Evolutionary conservation across 2,329 filamentous ascomycete species (phyloP).

Genomic region (Juglanconis juglandina): DNA sequence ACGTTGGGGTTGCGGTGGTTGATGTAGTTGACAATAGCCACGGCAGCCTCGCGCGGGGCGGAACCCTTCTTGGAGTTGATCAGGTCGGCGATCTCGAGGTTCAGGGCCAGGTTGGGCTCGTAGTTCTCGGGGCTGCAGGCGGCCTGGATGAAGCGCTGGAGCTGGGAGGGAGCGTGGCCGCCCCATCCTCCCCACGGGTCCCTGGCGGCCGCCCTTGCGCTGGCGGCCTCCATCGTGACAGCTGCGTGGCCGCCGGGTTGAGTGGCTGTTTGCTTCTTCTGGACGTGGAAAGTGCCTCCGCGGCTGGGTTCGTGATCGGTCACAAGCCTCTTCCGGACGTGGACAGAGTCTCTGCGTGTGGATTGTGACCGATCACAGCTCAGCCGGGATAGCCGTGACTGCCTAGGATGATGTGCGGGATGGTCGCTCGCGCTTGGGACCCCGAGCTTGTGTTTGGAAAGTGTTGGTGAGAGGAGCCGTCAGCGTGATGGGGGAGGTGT

Average conservation of each 20-base stretch:
- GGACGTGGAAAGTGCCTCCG: not conserved
- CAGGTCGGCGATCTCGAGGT: conserved; percentile 92
- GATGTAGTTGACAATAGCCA: conserved; percentile 88
- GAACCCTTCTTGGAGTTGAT: conserved; percentile 97
- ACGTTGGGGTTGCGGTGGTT: conserved; percentile 98
- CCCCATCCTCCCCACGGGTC: conserved; percentile 87
- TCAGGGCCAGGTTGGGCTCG: conserved; percentile 93
- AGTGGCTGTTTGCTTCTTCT: not conserved
- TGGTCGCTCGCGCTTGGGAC: too few relatives aligned
- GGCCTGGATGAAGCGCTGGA: conserved; percentile 93
- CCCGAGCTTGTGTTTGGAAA: too few relatives aligned
- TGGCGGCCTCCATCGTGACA: conserved; percentile 81
- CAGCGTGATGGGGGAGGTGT: not conserved
- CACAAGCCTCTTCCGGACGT: not conserved
- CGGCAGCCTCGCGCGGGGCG: conserved; percentile 89
- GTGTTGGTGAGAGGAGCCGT: too few relatives aligned
- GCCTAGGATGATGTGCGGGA: not conserved
- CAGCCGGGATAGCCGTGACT: not conserved
- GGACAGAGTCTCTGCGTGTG: not conserved
- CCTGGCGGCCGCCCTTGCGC: conserved; percentile 89
- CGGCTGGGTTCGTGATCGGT: too few relatives aligned
- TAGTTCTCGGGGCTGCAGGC: conserved; percentile 97
- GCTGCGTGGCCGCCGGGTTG: too few relatives aligned
- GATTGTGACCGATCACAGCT: not conserved
- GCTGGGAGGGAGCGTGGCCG: conserved; percentile 69